Conservation (phyloP, 1,284 basidiomycete genomes). For the Leccinum subatratum region DNA sequence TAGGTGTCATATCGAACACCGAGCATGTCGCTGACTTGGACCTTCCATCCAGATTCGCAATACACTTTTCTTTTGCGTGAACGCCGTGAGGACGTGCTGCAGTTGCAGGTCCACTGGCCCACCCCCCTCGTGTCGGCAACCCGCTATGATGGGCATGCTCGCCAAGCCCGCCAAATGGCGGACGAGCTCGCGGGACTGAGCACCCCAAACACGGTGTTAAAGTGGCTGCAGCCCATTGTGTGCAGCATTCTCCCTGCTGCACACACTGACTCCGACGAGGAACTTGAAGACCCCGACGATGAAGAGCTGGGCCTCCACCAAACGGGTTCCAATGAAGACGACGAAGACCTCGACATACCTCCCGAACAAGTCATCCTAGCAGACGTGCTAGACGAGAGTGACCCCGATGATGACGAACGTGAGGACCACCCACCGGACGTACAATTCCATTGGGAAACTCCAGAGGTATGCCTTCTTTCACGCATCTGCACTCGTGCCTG, state of each 20-base stretch:
- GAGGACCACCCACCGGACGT: not conserved
- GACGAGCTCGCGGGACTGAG: not conserved
- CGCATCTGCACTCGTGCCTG: too few relatives aligned
- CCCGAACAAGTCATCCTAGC: not conserved
- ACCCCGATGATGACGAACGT: not conserved
- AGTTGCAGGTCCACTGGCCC: not conserved
- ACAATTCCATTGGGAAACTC: not conserved
- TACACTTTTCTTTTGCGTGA: not conserved
- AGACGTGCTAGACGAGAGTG: not conserved
- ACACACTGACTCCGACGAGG: not conserved
- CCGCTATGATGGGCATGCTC: not conserved
- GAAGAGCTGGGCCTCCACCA: not conserved
- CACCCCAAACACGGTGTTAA: not conserved
- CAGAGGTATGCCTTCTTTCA: not conserved
- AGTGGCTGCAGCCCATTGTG: not conserved
- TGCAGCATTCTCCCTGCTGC: not conserved
- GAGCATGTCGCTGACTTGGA: not conserved
- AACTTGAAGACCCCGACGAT: not conserved
- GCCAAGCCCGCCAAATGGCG: not conserved
- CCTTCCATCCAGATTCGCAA: not conserved
- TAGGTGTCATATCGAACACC: not conserved
- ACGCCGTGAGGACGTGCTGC: not conserved
- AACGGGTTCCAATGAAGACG: not conserved
- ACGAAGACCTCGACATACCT: not conserved
- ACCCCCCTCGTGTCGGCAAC: not conserved